Evolutionary conservation across 768 basidiomycete genomes (phyloP), one percentile per base, ranked within the genome.

Genomic region (Lactarius psammicola): DNA sequence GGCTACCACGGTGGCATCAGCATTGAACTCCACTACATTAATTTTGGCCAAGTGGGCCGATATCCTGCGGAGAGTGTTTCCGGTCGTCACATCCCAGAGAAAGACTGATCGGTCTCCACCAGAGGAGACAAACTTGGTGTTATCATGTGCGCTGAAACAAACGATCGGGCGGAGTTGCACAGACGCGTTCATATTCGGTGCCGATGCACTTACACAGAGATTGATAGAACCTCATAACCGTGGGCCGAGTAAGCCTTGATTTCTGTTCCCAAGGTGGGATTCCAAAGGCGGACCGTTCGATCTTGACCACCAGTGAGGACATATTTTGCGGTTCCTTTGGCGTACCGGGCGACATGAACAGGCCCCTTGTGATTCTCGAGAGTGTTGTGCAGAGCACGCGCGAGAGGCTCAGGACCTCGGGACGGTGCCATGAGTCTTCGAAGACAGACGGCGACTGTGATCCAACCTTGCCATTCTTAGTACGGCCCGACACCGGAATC

Each of bases 41-140:
- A 98, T 90, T 74, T 94, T 95, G 20, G 92, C 85, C 81, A 92
- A 85, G 75, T 99, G 97, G 0, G 94, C 97, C 20, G 90, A 78
- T 66, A 97, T 81, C 62, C 95, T 82, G 46, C 94, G 82, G 49
- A 88, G 87, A 1, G 95, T 94, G 54, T 86, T 83, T 15, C 93
- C 96, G 36, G 90, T 85, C 20, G 89, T 85, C 11, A 99, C 97
- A 73, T 99, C 97, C 96, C 96, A 98, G 28, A 97, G 76, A 70
- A 97, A 97, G 1, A 97, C 87, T 59, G 88, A 87, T 68, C 93
- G 87, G 76, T 99, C 96, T 7, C 96, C 96, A 36, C 96, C 96
- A 28, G 89, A 92, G 3, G 93, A 95, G 17, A 89, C 95, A 71
- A 99, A 95, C 72, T 90, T 89, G 33, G 90, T 87, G 78, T 99